These are phyloP conservation scores for Aspergillus quadricinctus DNA, from an alignment of 2,329 filamentous ascomycete species.

Conservation along the genomic window DNA sequence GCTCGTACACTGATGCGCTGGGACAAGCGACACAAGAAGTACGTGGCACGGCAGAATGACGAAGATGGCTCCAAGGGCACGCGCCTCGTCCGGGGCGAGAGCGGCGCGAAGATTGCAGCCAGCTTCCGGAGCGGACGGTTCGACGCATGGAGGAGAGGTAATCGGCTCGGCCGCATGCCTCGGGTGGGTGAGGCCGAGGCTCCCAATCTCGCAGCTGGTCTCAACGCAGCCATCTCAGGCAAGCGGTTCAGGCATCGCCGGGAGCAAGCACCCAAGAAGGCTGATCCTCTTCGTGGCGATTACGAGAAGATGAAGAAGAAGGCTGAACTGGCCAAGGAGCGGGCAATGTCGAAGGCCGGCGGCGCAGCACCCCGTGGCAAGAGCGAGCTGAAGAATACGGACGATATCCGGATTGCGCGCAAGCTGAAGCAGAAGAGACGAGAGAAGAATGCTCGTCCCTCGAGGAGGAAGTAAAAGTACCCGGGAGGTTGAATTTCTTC, in stretches of 20 bases:
- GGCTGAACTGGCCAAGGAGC: constrained; percentile 80
- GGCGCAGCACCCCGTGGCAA: constrained; percentile 57
- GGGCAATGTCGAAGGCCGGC: constrained; percentile 26
- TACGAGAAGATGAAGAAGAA: constrained; percentile 88
- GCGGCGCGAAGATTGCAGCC: constrained; percentile 91
- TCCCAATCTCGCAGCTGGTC: constrained; percentile 29
- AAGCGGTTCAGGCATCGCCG: constrained; percentile 78
- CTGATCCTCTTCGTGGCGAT: constrained; percentile 88
- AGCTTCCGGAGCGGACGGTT: constrained; percentile 91
- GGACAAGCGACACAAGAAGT: constrained; percentile 97
- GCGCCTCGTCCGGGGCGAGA: constrained; percentile 79
- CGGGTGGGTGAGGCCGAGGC: constrained; percentile 76
- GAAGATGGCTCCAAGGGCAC: constrained; percentile 80
- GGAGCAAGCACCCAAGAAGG: constrained; percentile 84
- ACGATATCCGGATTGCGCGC: constrained; percentile 81
- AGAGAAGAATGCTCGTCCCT: constrained; percentile 84
- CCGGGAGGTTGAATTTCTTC: background rate
- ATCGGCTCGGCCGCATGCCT: constrained; percentile 74
- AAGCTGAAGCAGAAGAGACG: constrained; percentile 69
- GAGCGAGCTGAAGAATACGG: constrained; percentile 73
- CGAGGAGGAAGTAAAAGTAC: constrained; percentile 55
- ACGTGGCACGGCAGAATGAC: constrained; percentile 86
- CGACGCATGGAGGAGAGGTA: constrained; percentile 83
- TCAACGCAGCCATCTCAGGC: constrained; percentile 39
- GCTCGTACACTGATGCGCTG: constrained; percentile 78